Percentiles rank a stretch among this genome's conserved stretches.
These are phyloP conservation scores for Salinomyces thailandicus DNA, from an alignment of 2,329 filamentous ascomycete genomes.

Conservation along the genomic window DNA sequence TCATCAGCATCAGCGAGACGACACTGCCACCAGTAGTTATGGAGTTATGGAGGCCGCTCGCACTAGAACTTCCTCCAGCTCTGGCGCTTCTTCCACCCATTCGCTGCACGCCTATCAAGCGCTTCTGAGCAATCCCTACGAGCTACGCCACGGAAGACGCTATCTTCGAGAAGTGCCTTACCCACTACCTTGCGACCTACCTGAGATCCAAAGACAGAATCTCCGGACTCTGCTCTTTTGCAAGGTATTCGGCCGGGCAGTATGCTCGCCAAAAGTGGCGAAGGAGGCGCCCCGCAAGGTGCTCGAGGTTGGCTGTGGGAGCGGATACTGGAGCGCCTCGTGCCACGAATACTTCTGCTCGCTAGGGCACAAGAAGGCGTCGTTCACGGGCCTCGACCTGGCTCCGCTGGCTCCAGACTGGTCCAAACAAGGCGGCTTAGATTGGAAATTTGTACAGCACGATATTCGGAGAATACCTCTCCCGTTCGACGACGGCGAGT, in stretches of 20 bases:
- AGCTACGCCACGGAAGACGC: constrained; percentile 66
- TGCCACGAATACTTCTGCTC: constrained; percentile 70
- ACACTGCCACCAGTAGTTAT: constrained; percentile 2
- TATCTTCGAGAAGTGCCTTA: constrained; percentile 75
- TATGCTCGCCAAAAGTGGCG: constrained; percentile 59
- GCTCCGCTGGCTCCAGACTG: constrained; percentile 58
- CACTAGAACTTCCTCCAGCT: constrained; percentile 5
- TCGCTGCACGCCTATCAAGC: constrained; percentile 6
- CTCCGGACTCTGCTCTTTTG: constrained; percentile 72
- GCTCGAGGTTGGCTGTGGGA: constrained; percentile 78
- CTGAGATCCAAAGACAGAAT: constrained; percentile 79
- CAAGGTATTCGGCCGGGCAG: constrained; percentile 68
- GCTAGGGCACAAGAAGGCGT: constrained; percentile 56
- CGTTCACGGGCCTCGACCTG: constrained; percentile 75
- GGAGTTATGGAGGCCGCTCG: constrained; percentile 6
- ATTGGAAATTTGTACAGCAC: constrained; percentile 82
- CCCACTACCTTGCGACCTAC: constrained; percentile 77
- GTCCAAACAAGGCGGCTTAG: constrained; percentile 63
- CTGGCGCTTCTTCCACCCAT: constrained; percentile 7
- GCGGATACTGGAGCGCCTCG: constrained; percentile 80
- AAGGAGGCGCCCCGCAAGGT: constrained; percentile 63
- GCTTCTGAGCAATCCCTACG: constrained; percentile 12
- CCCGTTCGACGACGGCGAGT: constrained; percentile 69
- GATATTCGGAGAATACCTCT: constrained; percentile 66
- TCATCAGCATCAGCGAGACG: constrained; percentile 1